Base-by-base conservation (phyloP, 1,284 basidiomycete species). In the Leccinum pachyderme region DNA sequence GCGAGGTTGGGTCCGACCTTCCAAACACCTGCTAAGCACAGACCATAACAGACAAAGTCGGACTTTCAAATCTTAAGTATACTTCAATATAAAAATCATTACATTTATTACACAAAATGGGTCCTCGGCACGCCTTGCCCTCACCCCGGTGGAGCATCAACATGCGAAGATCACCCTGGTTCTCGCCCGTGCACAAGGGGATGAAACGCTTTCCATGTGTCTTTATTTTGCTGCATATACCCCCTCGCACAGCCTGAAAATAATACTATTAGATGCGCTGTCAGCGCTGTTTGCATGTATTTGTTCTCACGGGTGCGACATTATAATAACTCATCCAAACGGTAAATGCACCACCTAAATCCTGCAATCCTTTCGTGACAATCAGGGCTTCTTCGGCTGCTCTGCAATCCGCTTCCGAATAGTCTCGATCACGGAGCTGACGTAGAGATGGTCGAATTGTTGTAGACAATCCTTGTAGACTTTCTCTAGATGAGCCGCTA, bases 1-100 rank as follows among this genome's bases (percentile, higher is more conserved):
- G 68, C 70, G 71, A 73, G 68, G 72, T 72, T 71, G 66, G 58
- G 68, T 72, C 71, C 71, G 68, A 68, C 68, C 67, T 72, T 69
- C 71, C 67, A 70, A 69, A 69, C 64, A 66, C 66, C 64, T 69
- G 68, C 68, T 69, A 71, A 68, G 67, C 70, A 72, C 67, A 68
- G 70, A 68, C 67, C 67, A 72, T 68, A 70, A 70, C 66, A 52
- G 67, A 69, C 68, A 57, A 66, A 48, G 54, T 49, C 67, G 67
- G 67, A 70, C 58, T 72, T 70, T 69, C 25, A 67, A 68, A 58
- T 52, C 29, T 49, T 37, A 18, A 18, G 18, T 18, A 24, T 55
- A 32, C 37, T 66, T 68, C 55, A 39, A 62, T 60, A 52, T 56
- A 32, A 48, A 56, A 50, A 7, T 49, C 49, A 12, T 31, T 33